Percentiles rank a stretch among this genome's conserved stretches.
Evolutionary conservation across 371 early-diverging fungal genomes (phyloP).

Genomic region (Apophysomyces ossiformis): DNA sequence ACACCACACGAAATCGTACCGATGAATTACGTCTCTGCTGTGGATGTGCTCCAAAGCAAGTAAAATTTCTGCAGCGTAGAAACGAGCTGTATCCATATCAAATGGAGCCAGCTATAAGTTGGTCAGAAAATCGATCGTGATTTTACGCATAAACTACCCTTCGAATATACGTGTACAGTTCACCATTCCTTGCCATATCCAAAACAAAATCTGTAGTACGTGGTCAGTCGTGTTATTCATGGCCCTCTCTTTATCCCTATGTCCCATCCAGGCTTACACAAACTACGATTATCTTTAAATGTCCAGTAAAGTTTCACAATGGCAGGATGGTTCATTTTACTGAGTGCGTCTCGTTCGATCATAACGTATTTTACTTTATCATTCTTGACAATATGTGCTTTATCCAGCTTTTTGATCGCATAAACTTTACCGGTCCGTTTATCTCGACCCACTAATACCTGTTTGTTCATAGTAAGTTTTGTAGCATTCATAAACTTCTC

Average conservation of each 20-base stretch:
- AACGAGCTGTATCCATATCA: slow-evolving; percentile 68
- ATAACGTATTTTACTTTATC: slow-evolving; percentile 95
- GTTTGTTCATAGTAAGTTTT: neutral
- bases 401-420: slow-evolving; percentile 95
- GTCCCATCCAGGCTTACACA: slow-evolving; percentile 61
- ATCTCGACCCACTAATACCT: slow-evolving; percentile 78
- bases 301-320: slow-evolving; percentile 93
- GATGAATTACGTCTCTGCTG: slow-evolving; percentile 78
- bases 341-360: slow-evolving; percentile 90
- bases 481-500: slow-evolving; percentile 17
- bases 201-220: slow-evolving; percentile 76
- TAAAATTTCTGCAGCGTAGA: slow-evolving; percentile 91
- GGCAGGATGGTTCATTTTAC: slow-evolving; percentile 84
- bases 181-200: slow-evolving; percentile 90
- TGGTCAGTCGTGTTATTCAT: too few species aligned
- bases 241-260: too few species aligned
- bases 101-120: slow-evolving; percentile 70
- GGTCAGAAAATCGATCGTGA: neutral
- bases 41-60: slow-evolving; percentile 88
- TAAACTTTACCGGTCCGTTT: slow-evolving; percentile 67
- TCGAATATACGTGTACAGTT: slow-evolving; percentile 80
- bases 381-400: slow-evolving; percentile 90
- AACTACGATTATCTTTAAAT: slow-evolving; percentile 87
- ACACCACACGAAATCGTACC: slow-evolving; percentile 26
- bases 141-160: slow-evolving; percentile 45